These are phyloP conservation scores for Colletotrichum incanum DNA, from an alignment of 2,329 filamentous ascomycete genomes.

Conservation along the genomic window DNA sequence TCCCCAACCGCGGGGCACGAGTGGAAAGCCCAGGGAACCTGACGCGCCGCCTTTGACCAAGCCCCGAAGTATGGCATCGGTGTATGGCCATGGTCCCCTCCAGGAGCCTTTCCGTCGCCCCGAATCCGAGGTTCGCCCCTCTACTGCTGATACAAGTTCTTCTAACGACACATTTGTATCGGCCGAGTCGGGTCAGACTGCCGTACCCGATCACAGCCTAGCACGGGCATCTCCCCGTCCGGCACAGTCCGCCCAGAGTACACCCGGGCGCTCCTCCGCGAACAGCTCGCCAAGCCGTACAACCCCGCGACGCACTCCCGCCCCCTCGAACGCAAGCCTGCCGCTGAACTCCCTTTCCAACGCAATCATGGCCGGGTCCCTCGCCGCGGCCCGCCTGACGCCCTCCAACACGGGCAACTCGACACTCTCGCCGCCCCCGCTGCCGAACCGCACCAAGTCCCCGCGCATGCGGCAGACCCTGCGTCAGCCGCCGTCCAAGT, in stretches of 20 bases:
- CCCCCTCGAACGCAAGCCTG: conserved; percentile 57
- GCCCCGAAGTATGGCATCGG: conserved; percentile 20
- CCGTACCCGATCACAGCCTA: not conserved
- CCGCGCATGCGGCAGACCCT: conserved; percentile 77
- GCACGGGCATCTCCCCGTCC: conserved; percentile 6
- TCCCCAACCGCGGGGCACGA: conserved; percentile 52
- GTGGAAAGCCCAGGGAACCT: not conserved
- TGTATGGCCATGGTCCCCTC: not conserved
- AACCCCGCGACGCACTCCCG: conserved; percentile 49
- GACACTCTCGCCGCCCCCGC: conserved; percentile 58
- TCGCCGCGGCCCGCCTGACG: conserved; percentile 75
- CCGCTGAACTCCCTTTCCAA: conserved; percentile 78
- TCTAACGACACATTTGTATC: conserved; percentile 49
- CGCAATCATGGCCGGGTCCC: conserved; percentile 82
- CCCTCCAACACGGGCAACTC: conserved; percentile 58
- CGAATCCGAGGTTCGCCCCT: conserved; percentile 39
- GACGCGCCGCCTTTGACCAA: not conserved
- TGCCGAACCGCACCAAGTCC: conserved; percentile 61
- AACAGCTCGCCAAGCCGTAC: conserved; percentile 56
- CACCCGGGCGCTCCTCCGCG: conserved; percentile 33
- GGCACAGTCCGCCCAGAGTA: conserved; percentile 21
- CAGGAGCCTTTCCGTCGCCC: conserved; percentile 3
- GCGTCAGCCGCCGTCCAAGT: conserved; percentile 67
- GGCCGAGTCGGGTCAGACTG: conserved; percentile 48
- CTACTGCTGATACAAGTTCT: conserved; percentile 45